Percentiles rank a stretch among this genome's conserved stretches.
Evolutionary conservation across 2,329 filamentous ascomycete species (phyloP).

Genomic region (Colletotrichum caudatum): DNA sequence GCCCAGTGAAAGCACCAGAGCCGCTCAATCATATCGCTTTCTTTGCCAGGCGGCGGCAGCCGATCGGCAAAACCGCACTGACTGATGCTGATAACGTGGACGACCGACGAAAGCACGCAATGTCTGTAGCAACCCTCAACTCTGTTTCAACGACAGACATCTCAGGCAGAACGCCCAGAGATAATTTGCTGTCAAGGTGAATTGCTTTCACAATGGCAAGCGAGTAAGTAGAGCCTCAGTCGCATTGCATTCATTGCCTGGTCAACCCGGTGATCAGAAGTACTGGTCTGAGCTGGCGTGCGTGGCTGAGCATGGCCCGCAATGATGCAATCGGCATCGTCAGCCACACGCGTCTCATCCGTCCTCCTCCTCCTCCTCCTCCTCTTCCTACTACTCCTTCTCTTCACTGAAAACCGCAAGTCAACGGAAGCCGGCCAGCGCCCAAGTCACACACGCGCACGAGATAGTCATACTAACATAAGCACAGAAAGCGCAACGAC

Average conservation of each 20-base stretch:
- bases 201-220: conserved; percentile 27
- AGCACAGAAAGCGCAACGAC: conserved; percentile 34
- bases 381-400: not conserved
- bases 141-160: conserved; percentile 38
- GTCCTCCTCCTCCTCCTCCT: conserved; percentile 1
- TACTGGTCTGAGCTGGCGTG: conserved; percentile 26
- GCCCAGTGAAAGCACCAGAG: not conserved
- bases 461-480: conserved; percentile 19
- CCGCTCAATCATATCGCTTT: conserved; percentile 1
- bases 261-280: conserved; percentile 13
- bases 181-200: conserved; percentile 14
- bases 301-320: conserved; percentile 33
- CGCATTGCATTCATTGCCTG: not conserved
- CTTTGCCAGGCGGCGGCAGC: conserved; percentile 30
- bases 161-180: conserved; percentile 29
- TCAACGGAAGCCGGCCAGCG: not conserved
- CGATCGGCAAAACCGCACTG: conserved; percentile 37
- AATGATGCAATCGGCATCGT: conserved; percentile 37
- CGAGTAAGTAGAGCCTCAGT: conserved; percentile 30
- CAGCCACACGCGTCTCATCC: conserved; percentile 38
- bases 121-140: conserved; percentile 27
- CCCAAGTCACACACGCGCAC: not conserved
- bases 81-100: conserved; percentile 38
- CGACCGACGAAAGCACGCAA: conserved; percentile 35
- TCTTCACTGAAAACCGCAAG: conserved; percentile 1